Evolutionary conservation across 2,329 filamentous ascomycete species (phyloP).

Genomic region (Trichoderma hamatum): DNA sequence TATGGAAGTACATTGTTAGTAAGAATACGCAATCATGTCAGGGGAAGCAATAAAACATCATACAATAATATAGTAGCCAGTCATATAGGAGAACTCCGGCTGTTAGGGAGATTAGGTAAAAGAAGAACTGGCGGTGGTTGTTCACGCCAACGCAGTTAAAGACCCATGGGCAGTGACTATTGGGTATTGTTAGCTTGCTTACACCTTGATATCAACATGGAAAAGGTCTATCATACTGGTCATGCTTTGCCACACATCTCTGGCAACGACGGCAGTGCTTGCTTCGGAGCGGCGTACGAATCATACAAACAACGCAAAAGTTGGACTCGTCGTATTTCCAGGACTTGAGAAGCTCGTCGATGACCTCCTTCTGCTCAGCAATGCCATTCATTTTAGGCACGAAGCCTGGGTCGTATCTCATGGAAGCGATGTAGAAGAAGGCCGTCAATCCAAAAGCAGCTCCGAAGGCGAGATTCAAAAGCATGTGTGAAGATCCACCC

Average conservation of each 20-base stretch:
- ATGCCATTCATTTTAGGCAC: conserved; percentile 89
- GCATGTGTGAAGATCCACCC: conserved; percentile 53
- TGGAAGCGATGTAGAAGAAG: conserved; percentile 87
- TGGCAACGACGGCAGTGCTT: conserved; percentile 94
- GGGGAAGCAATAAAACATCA: conserved; percentile 37
- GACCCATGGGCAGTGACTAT: conserved; percentile 96
- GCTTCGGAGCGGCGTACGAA: conserved; percentile 85
- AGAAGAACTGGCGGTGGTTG: conserved; percentile 93
- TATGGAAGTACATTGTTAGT: not conserved
- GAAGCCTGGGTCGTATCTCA: conserved; percentile 88
- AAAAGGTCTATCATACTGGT: conserved; percentile 70
- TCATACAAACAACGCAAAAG: conserved; percentile 95
- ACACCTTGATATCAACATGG: not conserved
- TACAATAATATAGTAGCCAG: conserved; percentile 72
- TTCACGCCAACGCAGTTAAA: conserved; percentile 95
- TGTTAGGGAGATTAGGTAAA: conserved; percentile 81
- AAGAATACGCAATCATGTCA: fast-evolving
- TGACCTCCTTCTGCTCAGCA: conserved; percentile 84
- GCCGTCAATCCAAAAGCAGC: conserved; percentile 65
- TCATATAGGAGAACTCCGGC: conserved; percentile 74
- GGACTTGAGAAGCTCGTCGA: conserved; percentile 79
- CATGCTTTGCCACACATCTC: conserved; percentile 92
- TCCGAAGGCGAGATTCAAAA: conserved; percentile 78
- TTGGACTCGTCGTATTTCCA: conserved; percentile 94
- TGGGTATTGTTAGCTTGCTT: conserved; percentile 20